These are phyloP conservation scores for Brassica cretica DNA, from an alignment of 345 rosid genomes.

Conservation along the genomic window DNA sequence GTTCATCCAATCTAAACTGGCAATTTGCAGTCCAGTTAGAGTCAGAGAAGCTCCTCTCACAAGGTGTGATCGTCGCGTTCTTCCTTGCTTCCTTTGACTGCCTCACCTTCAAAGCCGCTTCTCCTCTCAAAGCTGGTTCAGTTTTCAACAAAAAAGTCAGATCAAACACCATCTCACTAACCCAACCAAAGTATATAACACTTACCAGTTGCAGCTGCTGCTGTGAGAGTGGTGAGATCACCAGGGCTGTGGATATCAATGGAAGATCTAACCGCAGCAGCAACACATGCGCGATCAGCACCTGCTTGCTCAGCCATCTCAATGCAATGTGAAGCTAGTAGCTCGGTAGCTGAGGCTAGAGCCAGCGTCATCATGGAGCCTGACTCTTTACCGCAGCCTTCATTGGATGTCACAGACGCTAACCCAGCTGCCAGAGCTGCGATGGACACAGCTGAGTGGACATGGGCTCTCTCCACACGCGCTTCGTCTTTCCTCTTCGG, in stretches of 20 bases:
- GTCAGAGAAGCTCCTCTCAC: slow-evolving; percentile 59
- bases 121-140: slow-evolving; percentile 79
- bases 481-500: slow-evolving; percentile 66
- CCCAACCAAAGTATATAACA: neutral
- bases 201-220: slow-evolving; percentile 84
- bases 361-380: slow-evolving; percentile 66
- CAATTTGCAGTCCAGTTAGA: slow-evolving; percentile 43
- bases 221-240: slow-evolving; percentile 85
- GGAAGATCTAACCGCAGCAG: slow-evolving; percentile 68
- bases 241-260: slow-evolving; percentile 74
- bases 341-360: slow-evolving; percentile 82
- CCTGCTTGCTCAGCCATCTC: slow-evolving; percentile 82
- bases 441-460: slow-evolving; percentile 78
- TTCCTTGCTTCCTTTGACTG: slow-evolving; percentile 79
- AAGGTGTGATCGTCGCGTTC: slow-evolving; percentile 84
- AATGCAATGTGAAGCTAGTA: slow-evolving; percentile 82
- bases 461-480: slow-evolving; percentile 65
- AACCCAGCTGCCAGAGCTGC: slow-evolving; percentile 88
- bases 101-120: slow-evolving; percentile 75
- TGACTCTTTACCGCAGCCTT: slow-evolving; percentile 43
- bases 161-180: slow-evolving; percentile 15
- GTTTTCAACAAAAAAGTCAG: slow-evolving; percentile 6
- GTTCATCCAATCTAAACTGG: slow-evolving; percentile 33
- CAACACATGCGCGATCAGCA: slow-evolving; percentile 62
- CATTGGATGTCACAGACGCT: slow-evolving; percentile 64